phyloP scores from a whole-genome alignment of 768 basidiomycete genomes.

The Calocybe cyanea region DNA sequence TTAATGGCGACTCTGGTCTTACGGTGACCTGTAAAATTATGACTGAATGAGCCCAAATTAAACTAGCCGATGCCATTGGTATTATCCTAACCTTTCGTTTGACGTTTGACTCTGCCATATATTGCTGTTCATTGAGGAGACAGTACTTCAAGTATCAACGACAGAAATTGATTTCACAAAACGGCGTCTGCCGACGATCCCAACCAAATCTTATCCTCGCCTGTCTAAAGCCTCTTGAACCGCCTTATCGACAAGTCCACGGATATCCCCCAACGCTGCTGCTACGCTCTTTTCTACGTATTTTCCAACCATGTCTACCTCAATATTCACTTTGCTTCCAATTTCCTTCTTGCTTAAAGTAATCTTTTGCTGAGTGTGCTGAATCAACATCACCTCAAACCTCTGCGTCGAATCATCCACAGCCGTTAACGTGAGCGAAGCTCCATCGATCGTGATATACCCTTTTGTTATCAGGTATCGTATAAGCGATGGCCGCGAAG shows the following conservation, averaged over 20 bases:
- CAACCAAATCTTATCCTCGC: conserved; percentile 30
- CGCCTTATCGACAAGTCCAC: conserved; percentile 25
- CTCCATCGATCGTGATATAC: conserved; percentile 91
- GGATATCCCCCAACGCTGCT: conserved; percentile 46
- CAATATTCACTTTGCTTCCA: conserved; percentile 88
- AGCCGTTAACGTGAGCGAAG: conserved; percentile 85
- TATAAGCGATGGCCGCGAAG: conserved; percentile 58
- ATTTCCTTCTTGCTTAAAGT: conserved; percentile 70
- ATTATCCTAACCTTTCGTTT: conserved; percentile 52
- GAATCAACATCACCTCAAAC: conserved; percentile 94
- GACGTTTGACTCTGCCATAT: conserved; percentile 20
- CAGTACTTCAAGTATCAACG: no score
- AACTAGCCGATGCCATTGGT: no score
- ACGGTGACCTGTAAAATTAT: conserved; percentile 45
- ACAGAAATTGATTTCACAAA: no score
- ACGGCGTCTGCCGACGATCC: conserved; percentile 5
- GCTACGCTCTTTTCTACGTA: conserved; percentile 82
- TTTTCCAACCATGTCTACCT: conserved; percentile 94
- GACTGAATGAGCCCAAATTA: no score
- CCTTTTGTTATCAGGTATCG: conserved; percentile 91
- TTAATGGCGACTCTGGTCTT: conserved; percentile 35
- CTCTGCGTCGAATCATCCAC: conserved; percentile 60
- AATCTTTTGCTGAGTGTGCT: conserved; percentile 88
- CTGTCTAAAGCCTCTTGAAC: conserved; percentile 52
- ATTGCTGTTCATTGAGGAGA: no score